These are phyloP conservation scores for Magnusiomyces fungicola DNA, from an alignment of 1,139 yeast genomes.

Conservation along the genomic window DNA sequence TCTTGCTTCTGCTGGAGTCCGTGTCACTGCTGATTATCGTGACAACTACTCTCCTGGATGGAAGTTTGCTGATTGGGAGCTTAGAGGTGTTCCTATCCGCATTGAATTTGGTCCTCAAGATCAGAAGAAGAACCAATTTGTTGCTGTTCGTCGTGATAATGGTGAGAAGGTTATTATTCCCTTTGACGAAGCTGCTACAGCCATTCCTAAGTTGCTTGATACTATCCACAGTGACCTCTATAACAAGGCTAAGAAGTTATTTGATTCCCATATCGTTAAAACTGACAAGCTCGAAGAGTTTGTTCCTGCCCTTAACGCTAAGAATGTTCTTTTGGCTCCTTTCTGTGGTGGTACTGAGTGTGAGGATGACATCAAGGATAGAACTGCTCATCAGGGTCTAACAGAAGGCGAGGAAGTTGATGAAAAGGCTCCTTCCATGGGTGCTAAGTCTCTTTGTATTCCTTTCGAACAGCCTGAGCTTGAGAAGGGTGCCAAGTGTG, in stretches of 20 bases:
- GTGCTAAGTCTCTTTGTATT: conserved; percentile 96
- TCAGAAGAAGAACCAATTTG: conserved; percentile 66
- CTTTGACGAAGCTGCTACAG: conserved; percentile 56
- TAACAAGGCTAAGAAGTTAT: conserved; percentile 69
- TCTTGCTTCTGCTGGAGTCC: conserved; percentile 45
- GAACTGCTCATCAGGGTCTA: conserved; percentile 75
- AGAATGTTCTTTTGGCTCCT: conserved; percentile 87
- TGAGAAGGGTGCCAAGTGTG: conserved; percentile 75
- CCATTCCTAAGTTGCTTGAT: conserved; percentile 70
- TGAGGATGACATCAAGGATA: conserved; percentile 94
- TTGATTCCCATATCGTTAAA: conserved; percentile 71
- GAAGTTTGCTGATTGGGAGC: conserved; percentile 97
- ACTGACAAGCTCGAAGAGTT: conserved; percentile 88
- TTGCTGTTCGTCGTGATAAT: conserved; percentile 90
- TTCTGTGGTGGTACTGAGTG: conserved; percentile 96
- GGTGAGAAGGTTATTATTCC: conserved; percentile 65
- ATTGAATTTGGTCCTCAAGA: conserved; percentile 96
- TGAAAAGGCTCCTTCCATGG: conserved; percentile 98
- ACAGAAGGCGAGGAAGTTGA: conserved; percentile 82
- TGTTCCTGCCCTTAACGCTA: conserved; percentile 84
- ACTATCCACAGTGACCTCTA: conserved; percentile 71
- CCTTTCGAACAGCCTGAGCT: conserved; percentile 88
- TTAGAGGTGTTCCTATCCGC: conserved; percentile 92
- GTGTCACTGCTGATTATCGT: conserved; percentile 82
- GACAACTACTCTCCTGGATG: conserved; percentile 97